These are phyloP conservation scores for Sporormia fimetaria DNA, from an alignment of 495 filamentous ascomycete species.

Conservation along the genomic window DNA sequence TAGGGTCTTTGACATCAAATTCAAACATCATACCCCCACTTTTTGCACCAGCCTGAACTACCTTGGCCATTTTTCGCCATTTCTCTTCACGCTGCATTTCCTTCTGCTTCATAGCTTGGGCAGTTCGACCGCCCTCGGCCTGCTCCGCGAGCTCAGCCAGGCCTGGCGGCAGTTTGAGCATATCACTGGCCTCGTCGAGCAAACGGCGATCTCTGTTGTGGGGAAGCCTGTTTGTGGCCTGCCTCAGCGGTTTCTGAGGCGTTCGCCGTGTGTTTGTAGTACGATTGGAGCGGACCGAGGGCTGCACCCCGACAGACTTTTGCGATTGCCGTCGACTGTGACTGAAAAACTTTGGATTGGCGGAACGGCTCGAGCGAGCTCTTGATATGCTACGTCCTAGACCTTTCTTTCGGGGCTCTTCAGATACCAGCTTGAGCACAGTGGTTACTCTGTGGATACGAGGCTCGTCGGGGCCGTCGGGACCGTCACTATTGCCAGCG, in stretches of 20 bases:
- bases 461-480: conserved; percentile 32
- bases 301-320: conserved; percentile 15
- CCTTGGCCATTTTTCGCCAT: conserved; percentile 91
- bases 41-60: conserved; percentile 38
- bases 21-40: conserved; percentile 84
- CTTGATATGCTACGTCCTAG: conserved; percentile 42
- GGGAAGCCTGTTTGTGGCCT: conserved; percentile 63
- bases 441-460: conserved; percentile 58
- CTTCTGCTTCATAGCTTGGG: conserved; percentile 57
- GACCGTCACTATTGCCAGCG: conserved; percentile 7
- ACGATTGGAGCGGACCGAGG: conserved; percentile 24
- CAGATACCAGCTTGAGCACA: conserved; percentile 50
- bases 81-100: conserved; percentile 83
- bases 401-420: conserved; percentile 47
- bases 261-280: conserved; percentile 13
- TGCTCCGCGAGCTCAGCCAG: conserved; percentile 50
- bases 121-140: conserved; percentile 44
- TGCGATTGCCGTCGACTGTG: conserved; percentile 37
- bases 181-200: conserved; percentile 78
- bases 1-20: conserved; percentile 74
- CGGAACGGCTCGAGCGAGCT: conserved; percentile 28
- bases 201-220: conserved; percentile 62
- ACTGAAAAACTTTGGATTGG: conserved; percentile 33
- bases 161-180: conserved; percentile 69
- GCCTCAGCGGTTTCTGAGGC: conserved; percentile 37